phyloP scores from a whole-genome alignment of 805 yeast species.

The Tetrapisispora phaffii region DNA sequence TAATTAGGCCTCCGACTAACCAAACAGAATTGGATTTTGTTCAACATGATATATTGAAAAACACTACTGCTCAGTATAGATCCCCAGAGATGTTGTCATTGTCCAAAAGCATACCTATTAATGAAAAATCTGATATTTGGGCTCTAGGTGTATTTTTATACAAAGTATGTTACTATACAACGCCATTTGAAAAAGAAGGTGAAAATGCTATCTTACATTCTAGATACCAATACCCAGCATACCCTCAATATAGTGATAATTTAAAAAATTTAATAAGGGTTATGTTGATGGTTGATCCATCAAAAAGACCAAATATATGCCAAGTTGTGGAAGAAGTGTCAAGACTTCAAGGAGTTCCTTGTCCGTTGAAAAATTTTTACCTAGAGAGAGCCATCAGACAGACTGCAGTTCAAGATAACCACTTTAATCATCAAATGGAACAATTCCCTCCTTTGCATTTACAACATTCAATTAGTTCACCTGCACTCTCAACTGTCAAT shows the following conservation, averaged over 20 bases:
- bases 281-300: slow-evolving; percentile 55
- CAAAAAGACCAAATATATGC: slow-evolving; percentile 62
- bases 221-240: slow-evolving; percentile 41
- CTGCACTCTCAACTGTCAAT: background rate
- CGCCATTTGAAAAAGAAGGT: slow-evolving; percentile 65
- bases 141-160: slow-evolving; percentile 73
- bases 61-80: slow-evolving; percentile 79
- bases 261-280: slow-evolving; percentile 57
- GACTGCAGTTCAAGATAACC: background rate
- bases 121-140: slow-evolving; percentile 81
- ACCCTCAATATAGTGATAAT: slow-evolving; percentile 51
- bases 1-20: slow-evolving; percentile 52
- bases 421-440: background rate
- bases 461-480: slow-evolving; percentile 3
- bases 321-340: slow-evolving; percentile 66
- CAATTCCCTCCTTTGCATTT: background rate
- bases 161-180: slow-evolving; percentile 69
- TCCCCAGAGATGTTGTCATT: slow-evolving; percentile 80
- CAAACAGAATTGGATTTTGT: slow-evolving; percentile 49
- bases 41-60: slow-evolving; percentile 62
- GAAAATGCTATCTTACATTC: slow-evolving; percentile 58
- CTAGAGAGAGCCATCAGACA: slow-evolving; percentile 18
- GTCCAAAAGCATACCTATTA: slow-evolving; percentile 56
- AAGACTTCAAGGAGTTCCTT: slow-evolving; percentile 45
- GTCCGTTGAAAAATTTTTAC: slow-evolving; percentile 34